These are phyloP conservation scores for Russula ochroleuca DNA, from an alignment of 768 basidiomycete genomes.

Conservation along the genomic window DNA sequence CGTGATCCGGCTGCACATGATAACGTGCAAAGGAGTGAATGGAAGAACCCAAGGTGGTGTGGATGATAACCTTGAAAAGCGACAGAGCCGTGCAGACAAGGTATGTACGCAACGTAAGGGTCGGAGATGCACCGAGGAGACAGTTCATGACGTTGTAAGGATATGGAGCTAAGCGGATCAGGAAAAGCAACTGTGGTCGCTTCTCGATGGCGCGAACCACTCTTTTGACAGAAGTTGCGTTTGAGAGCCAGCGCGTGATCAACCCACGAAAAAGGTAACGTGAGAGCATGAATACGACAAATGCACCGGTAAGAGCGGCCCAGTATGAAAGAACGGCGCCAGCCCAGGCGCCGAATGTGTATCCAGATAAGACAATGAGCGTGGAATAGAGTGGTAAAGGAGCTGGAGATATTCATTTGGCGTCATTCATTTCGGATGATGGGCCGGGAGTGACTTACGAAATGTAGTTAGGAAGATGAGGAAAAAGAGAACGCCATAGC, in stretches of 20 bases:
- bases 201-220: constrained; percentile 85
- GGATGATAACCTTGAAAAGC: constrained; percentile 85
- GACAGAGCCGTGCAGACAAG: constrained; percentile 75
- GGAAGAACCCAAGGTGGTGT: constrained; percentile 82
- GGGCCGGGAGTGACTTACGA: constrained; percentile 49
- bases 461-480: constrained; percentile 86
- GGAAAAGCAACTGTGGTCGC: constrained; percentile 81
- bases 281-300: constrained; percentile 78
- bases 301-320: constrained; percentile 79
- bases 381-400: constrained; percentile 92
- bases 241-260: constrained; percentile 70
- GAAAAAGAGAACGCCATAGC: constrained; percentile 72
- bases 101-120: constrained; percentile 75
- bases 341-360: constrained; percentile 80
- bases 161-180: constrained; percentile 89
- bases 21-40: constrained; percentile 80
- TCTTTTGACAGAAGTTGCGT: constrained; percentile 66
- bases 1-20: constrained; percentile 36
- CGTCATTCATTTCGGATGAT: constrained; percentile 25
- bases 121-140: constrained; percentile 81
- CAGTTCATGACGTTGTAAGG: constrained; percentile 96
- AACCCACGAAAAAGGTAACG: constrained; percentile 64
- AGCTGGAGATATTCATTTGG: constrained; percentile 43
- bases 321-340: constrained; percentile 85
- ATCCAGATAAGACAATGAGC: constrained; percentile 86